A percentile compares a stretch with the other conserved stretches of the same genome.
These are phyloP conservation scores for Babesia ovis DNA, from an alignment of 169 alveolate genomes.

Conservation along the genomic window DNA sequence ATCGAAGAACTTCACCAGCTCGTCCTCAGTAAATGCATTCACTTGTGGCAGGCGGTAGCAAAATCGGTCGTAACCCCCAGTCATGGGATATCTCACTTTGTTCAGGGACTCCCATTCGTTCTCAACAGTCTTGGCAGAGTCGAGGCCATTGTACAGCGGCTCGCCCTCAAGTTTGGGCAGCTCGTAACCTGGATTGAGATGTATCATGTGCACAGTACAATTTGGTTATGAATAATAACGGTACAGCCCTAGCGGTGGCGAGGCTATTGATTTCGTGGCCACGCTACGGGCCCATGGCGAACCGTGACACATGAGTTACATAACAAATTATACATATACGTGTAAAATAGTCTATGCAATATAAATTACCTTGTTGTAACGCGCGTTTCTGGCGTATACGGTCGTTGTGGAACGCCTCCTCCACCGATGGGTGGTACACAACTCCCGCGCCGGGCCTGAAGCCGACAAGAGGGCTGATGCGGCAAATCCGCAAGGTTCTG, in stretches of 20 bases:
- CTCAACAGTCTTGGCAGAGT: slow-evolving; percentile 72
- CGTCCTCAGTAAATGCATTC: slow-evolving; percentile 78
- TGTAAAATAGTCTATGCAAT: no score
- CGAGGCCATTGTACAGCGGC: slow-evolving; percentile 69
- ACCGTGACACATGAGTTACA: no score
- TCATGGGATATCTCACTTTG: slow-evolving; percentile 69
- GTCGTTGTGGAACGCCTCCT: slow-evolving; percentile 62
- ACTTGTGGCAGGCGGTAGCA: slow-evolving; percentile 76
- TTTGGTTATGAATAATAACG: no score
- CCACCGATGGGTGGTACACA: slow-evolving; percentile 70
- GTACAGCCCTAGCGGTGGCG: no score
- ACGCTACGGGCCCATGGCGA: no score
- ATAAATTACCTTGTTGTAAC: slow-evolving; percentile 33
- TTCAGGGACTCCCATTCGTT: slow-evolving; percentile 71
- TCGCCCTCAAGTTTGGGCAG: slow-evolving; percentile 68
- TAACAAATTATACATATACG: not conserved
- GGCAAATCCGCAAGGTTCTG: slow-evolving; percentile 63
- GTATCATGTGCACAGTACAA: no score
- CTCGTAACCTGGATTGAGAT: slow-evolving; percentile 38
- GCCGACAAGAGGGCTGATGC: slow-evolving; percentile 76
- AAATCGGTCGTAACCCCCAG: slow-evolving; percentile 74
- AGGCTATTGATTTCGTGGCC: no score
- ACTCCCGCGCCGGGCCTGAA: slow-evolving; percentile 80
- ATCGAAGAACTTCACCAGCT: slow-evolving; percentile 70
- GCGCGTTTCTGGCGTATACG: slow-evolving; percentile 46